Base-by-base conservation (phyloP, 2,329 filamentous ascomycete species). In the Cadophora luteo-olivacea region DNA sequence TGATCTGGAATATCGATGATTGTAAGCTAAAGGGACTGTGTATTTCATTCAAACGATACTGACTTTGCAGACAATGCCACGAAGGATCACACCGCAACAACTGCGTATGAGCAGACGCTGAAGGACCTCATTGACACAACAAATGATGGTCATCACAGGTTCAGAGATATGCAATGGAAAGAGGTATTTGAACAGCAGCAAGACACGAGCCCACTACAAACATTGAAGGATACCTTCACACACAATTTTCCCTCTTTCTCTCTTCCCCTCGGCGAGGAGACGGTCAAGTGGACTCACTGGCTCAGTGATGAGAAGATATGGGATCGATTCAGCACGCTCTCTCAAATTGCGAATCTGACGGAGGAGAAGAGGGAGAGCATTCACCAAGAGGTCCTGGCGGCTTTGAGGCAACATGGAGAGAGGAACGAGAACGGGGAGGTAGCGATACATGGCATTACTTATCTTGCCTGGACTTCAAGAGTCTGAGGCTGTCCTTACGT, bases 1-100 rank as follows among this genome's bases (percentile, higher is more conserved):
- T 92, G 77, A 89, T 93, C 64, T 93, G 91, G 91, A 93, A 92
- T 73, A 82, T 90, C 68, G 90, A 92, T 77, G 88, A 91, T 72
- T 92, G 89, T 90, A 79, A 75, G 84, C 80, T 65, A 61, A 41
- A 24, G 8, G 41, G 67, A 11, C 12, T 16, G 12, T 14, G 14
- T 19, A 54, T 4, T 2, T 33, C 24, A 22, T 41, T 19, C 33
- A n/a, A 12, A 14, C 55, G 29, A 29, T 12, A 60, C 66, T 64
- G 14, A 70, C 70, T 69, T 22, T 24, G 62, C 70, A 91, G 88
- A 92, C 77, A 92, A 92, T 77, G 85, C 89, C 60, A 88, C 89
- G 0, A 76, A 78, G 64, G 78, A 77, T 3, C 90, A 89, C 85
- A 77, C 81, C 5, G 81, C 87, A 0, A 81, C 82, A 11, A 87